Evolutionary conservation across 495 filamentous ascomycete species (phyloP), one percentile per base, ranked within the genome.

Genomic region (Astrothelium macrocarpum): DNA sequence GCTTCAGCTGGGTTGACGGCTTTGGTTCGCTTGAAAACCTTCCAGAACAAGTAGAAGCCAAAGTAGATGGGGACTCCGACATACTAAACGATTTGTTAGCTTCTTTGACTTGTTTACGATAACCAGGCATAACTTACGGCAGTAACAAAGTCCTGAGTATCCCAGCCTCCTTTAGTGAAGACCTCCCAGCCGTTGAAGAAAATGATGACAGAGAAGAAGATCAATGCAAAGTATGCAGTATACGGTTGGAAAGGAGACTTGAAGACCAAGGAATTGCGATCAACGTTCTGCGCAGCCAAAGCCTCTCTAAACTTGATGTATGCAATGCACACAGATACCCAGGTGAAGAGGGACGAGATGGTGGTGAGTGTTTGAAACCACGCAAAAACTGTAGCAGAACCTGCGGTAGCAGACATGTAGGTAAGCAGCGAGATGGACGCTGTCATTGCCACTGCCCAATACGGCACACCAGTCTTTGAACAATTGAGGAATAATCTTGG

Each of bases 241-340:
- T 80, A 87, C 9, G 86, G 86, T 71, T 88, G 85, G 18, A 81
- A 73, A 4, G 79, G 77, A 2, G 82, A 78, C 58, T 82, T 82
- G 73, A 82, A 88, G 25, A 83, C 79, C 9, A 90, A 72, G 0
- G 75, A 78, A 53, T 76, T 74, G 31, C 82, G 79, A 29, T 81
- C 75, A 43, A 87, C 79, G 1, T 78, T 79, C 59, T 84, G 82
- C 2, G 80, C 78, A 0, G 75, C 73, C 23, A 86, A 74, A 9
- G 82, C 84, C 32, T 78, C 77, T 68, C 82, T 82, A 75, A 85
- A 87, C 25, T 69, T 75, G 25, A 86, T 74, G 64, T 85, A 86
- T 11, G 49, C 49, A 16, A 45, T 80, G 59, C 78, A 79, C 46
- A 76, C 71, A 63, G 70, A 71, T 46, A 66, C 78, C 84, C 84